Evolutionary conservation across 495 filamentous ascomycete genomes (phyloP), one percentile per base, ranked within the genome.

Genomic region (Paragyromitra xinjiangensis): DNA sequence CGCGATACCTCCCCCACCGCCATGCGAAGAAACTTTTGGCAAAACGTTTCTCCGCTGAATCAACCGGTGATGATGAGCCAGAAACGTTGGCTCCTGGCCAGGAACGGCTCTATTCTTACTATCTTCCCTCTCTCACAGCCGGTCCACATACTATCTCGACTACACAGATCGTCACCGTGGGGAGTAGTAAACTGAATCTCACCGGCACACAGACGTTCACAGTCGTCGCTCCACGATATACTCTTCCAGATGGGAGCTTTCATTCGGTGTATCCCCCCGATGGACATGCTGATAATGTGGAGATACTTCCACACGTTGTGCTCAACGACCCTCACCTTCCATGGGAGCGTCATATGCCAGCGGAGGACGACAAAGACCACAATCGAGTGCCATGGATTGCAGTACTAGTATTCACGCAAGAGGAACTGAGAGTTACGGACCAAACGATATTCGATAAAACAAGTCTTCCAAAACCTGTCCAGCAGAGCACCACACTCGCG

Each of bases 301-400:
- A 64, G 4, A 81, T 80, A 1, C 65, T 84, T 11, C 81, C 83
- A 0, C 83, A 84, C 50, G 66, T 84, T 24, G 80, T 84, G 2
- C 51, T 84, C 26, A 81, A 75, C 39, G 83, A 84, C 48, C 70
- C 82, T 0, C 74, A 81, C 34, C 29, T 84, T 7, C 83, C 83
- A 2, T 84, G 83, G 83, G 80, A 83, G 39, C 12, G 66, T 8
- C 73, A 56, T 14, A 14, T 37, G 50, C 37, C 51, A 11, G n/a
- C 22, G 34, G 19, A 29, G 19, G 16, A 24, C 76, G 59, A 37
- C 19, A 66, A 63, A 1, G 71, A 79, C 42, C 1, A 44, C 16
- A 53, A 72, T 44, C 68, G 77, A 14, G 55, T 51, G 19, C 66
- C 74, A 6, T 81, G 82, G 66, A 29, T 81, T 12, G 68, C 63